Base-by-base conservation (phyloP, 495 filamentous ascomycete species). In the Penicillium daleae region DNA sequence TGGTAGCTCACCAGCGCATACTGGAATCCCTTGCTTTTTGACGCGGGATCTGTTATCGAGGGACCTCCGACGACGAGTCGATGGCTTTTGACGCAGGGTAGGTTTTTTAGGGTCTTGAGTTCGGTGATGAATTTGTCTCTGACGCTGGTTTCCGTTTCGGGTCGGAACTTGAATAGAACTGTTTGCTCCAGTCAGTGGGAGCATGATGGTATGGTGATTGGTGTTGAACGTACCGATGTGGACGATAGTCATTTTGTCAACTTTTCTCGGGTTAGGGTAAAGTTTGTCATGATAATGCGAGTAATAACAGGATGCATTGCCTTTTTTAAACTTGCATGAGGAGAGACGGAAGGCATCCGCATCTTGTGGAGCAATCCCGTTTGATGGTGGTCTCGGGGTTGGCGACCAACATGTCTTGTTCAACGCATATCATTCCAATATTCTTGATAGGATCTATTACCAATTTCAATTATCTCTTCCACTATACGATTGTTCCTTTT, bases 91-190 rank as follows among this genome's bases (percentile, higher is more conserved):
- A 82, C 80, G 33, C 71, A 80, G 6, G 74, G 53, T 4, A 82
- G 64, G 10, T 52, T 62, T 40, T 78, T 80, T n/a, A 83, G 66
- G 7, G 68, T 74, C 52, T 78, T 82, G 2, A 82, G 64, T 50
- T 82, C 74, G 0, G 62, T 51, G 29, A 83, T 71, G 55, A 82
- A 82, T 29, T 60, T 69, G 10, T 74, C 60, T 67, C 74, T 74
- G 58, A 79, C 72, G 12, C 66, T 66, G 6, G 68, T 42, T 5
- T 64, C 67, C 12, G 76, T 67, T 24, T 78, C 73, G 1, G 70
- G 57, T 12, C 71, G 70, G 54, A 83, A 82, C 59, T 80, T 80
- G 67, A 83, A 81, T 27, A 82, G 58, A 2, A 83, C 80, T 83
- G 39, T 57, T 5, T 24, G 22, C 17, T 6, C 12, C 33, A 22